These are phyloP conservation scores for Penstemon newberryi DNA, from an alignment of 257 asterid genomes.

Conservation along the genomic window DNA sequence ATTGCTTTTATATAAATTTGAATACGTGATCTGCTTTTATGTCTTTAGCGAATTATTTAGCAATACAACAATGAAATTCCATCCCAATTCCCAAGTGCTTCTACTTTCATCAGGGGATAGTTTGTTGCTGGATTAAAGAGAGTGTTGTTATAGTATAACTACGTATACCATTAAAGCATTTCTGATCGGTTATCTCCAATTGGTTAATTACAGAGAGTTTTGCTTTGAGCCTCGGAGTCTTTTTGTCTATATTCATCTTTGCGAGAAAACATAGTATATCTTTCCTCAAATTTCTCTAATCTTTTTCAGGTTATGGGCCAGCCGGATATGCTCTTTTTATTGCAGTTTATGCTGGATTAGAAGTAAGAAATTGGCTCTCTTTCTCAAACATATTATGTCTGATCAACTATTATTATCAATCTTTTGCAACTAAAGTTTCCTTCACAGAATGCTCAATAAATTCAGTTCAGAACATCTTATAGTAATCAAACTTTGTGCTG, in stretches of 20 bases:
- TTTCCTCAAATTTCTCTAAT: conserved; percentile 21
- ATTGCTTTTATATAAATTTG: not conserved
- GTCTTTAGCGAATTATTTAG: not conserved
- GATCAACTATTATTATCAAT: conserved; percentile 12
- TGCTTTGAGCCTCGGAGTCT: conserved; percentile 14
- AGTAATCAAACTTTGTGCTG: conserved; percentile 21
- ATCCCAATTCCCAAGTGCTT: conserved; percentile 11
- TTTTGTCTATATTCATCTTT: conserved; percentile 6
- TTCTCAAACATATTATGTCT: conserved; percentile 24
- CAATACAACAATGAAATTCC: not conserved
- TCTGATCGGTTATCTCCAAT: not conserved
- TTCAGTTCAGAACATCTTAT: conserved; percentile 7
- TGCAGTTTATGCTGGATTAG: conserved; percentile 89
- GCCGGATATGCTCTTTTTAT: conserved; percentile 95
- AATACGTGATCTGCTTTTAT: not conserved
- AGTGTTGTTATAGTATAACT: too few relatives aligned
- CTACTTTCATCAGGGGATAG: not conserved
- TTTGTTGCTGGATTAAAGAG: not conserved
- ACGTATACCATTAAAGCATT: conserved; percentile 14
- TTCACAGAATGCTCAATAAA: conserved; percentile 8
- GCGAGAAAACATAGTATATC: conserved; percentile 13
- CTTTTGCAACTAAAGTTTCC: conserved; percentile 12
- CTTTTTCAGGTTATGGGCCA: conserved; percentile 76
- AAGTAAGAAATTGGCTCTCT: conserved; percentile 52
- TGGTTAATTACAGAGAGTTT: conserved; percentile 2